Base-by-base conservation (phyloP, 495 filamentous ascomycete species). In the Platismatia glauca region DNA sequence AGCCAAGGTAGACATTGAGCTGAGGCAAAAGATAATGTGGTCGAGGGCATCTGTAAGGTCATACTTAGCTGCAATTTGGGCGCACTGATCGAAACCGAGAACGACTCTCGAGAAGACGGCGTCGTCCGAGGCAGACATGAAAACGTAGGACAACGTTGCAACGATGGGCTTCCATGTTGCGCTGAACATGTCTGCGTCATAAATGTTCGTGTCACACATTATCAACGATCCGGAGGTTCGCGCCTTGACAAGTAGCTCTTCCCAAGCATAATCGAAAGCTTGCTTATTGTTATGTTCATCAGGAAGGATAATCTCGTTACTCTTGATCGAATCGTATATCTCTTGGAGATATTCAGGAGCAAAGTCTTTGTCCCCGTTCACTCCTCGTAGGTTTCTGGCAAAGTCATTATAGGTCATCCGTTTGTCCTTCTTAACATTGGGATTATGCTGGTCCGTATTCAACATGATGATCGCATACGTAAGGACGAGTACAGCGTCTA, bases 101-200 rank as follows among this genome's bases (percentile, higher is more conserved):
- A 96, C 89, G 27, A 99, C 88, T 50, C 94, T 84, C 22, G 88
- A 89, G 70, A 95, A 99, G 16, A 99, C 94, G 15, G 93, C 91
- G 74, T 99, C 95, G 67, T 99, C 94, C 4, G 92, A 95, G 39
- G 94, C 94, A 55, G 94, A 97, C 87, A 97, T 92, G 75, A 99
- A 99, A 20, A 97, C 94, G 71, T 97, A 99, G 4, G 93, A 94
- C 46, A 99, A 78, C 2, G 95, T 97, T 20, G 95, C 90, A 16
- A 99, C 81, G 63, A 97, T 88, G 11, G 94, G 90, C 73, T 86
- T 91, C 94, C 94, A 99, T 7, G 91, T 96, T 38, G 92, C 89
- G 60, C 86, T 85, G 71, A 99, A 97, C 91, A 99, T 97, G 69
- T 97, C 89, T 9, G 91, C 89, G 74, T 99, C 94, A 75, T 87